phyloP scores from a whole-genome alignment of 2,329 filamentous ascomycete genomes.

The Beauveria medogensis region DNA sequence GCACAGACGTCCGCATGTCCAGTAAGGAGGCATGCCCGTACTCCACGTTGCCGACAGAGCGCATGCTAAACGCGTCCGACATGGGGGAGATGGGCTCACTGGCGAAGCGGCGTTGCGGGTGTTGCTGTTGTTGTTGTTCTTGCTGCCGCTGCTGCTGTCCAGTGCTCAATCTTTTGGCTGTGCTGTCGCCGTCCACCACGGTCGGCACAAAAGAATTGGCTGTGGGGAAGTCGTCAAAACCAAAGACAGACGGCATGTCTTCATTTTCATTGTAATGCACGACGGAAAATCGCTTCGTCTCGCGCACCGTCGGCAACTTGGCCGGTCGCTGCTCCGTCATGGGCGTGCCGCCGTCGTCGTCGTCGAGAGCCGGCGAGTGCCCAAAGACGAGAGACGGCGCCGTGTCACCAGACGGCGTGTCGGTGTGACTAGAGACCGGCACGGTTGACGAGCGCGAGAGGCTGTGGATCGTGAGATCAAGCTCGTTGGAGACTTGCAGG shows the following conservation, averaged over 20 bases:
- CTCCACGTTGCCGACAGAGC: constrained; percentile 28
- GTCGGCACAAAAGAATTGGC: background rate
- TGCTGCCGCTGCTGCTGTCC: background rate
- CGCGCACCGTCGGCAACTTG: background rate
- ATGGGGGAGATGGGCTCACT: constrained; percentile 18
- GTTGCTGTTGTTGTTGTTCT: background rate
- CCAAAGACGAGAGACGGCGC: constrained; percentile 44
- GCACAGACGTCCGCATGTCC: constrained; percentile 24
- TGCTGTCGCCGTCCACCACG: background rate
- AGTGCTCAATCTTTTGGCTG: too few species aligned
- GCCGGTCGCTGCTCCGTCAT: background rate
- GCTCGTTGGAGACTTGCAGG: constrained; percentile 40
- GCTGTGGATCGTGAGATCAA: constrained; percentile 34
- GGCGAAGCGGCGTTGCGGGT: background rate
- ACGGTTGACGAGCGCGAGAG: constrained; percentile 42
- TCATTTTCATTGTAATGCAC: constrained; percentile 1
- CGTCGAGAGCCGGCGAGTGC: constrained; percentile 14
- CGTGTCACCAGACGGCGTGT: constrained; percentile 32
- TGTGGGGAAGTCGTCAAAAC: constrained; percentile 1
- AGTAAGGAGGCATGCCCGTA: constrained; percentile 33
- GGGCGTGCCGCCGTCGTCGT: background rate
- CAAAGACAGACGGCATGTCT: constrained; percentile 5
- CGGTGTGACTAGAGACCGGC: constrained; percentile 37
- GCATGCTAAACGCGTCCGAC: constrained; percentile 27
- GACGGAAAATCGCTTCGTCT: background rate